phyloP scores from a whole-genome alignment of 164 flowering plant species.

The Paratinospora sagittata region DNA sequence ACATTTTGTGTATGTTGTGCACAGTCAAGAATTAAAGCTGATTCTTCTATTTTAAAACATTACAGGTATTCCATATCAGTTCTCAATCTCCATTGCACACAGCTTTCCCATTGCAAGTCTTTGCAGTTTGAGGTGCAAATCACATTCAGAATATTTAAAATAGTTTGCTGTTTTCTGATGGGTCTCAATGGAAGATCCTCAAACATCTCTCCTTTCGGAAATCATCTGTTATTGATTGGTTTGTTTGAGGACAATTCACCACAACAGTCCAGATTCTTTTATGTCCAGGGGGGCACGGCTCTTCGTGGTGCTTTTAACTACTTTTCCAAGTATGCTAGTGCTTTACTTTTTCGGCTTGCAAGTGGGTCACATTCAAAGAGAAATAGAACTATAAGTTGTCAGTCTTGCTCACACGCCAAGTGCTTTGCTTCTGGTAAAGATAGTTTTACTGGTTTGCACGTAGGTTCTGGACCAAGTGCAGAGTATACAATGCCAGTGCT shows the following conservation, averaged over 20 bases:
- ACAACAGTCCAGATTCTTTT: constrained; percentile 21
- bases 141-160: constrained; percentile 45
- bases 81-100: not conserved
- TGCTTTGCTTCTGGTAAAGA: constrained; percentile 20
- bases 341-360: constrained; percentile 38
- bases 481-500: constrained; percentile 18
- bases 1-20: not conserved
- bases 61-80: constrained; percentile 8
- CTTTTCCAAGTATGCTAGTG: constrained; percentile 61
- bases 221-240: constrained; percentile 32
- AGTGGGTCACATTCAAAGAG: constrained; percentile 26
- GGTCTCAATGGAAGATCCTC: constrained; percentile 50
- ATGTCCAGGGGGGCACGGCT: constrained; percentile 49
- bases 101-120: not conserved
- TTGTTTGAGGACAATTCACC: constrained; percentile 39
- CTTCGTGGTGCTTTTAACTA: constrained; percentile 58
- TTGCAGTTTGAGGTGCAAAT: not conserved
- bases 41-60: not conserved
- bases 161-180: constrained; percentile 32
- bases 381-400: constrained; percentile 22
- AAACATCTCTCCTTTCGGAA: constrained; percentile 29
- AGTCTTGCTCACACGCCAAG: constrained; percentile 26
- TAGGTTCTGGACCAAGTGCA: constrained; percentile 23
- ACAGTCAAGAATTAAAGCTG: not conserved
- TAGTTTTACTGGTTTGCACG: constrained; percentile 22